A percentile compares a stretch with the other conserved stretches of the same genome.
Evolutionary conservation across 805 yeast genomes (phyloP).

Genomic region (Torulaspora microellipsoides): DNA sequence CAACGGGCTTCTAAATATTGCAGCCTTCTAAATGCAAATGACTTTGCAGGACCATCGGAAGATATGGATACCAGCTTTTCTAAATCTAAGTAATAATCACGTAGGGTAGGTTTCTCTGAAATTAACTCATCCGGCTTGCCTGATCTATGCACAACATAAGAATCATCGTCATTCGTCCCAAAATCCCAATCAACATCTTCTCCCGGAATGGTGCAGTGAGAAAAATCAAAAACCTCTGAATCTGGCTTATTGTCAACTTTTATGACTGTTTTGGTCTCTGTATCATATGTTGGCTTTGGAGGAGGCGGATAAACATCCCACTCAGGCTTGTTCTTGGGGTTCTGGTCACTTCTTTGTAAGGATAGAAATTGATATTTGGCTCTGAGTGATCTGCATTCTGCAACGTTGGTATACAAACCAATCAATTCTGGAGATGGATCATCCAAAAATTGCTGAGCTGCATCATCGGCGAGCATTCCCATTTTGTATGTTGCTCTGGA

Average conservation of each 20-base stretch:
- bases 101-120: constrained; percentile 70
- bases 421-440: constrained; percentile 65
- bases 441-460: constrained; percentile 49
- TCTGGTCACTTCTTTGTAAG: constrained; percentile 64
- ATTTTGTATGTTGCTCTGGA: constrained; percentile 36
- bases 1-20: constrained; percentile 95
- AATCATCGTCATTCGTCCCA: constrained; percentile 55
- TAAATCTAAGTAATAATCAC: constrained; percentile 81
- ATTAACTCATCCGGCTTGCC: constrained; percentile 35
- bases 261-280: constrained; percentile 49
- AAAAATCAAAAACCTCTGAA: constrained; percentile 40
- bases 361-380: constrained; percentile 70
- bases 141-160: constrained; percentile 54
- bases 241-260: constrained; percentile 39
- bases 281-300: constrained; percentile 84
- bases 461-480: constrained; percentile 44
- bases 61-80: constrained; percentile 69
- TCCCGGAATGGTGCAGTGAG: constrained; percentile 42
- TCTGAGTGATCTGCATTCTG: constrained; percentile 66
- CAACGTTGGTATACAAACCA: constrained; percentile 57
- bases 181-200: constrained; percentile 53
- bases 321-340: constrained; percentile 71
- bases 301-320: constrained; percentile 93
- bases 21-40: constrained; percentile 89
- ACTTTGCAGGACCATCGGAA: constrained; percentile 93